Evolutionary conservation across 2,329 filamentous ascomycete species (phyloP), one percentile per base, ranked within the genome.

Genomic region (Diaporthe capsici): DNA sequence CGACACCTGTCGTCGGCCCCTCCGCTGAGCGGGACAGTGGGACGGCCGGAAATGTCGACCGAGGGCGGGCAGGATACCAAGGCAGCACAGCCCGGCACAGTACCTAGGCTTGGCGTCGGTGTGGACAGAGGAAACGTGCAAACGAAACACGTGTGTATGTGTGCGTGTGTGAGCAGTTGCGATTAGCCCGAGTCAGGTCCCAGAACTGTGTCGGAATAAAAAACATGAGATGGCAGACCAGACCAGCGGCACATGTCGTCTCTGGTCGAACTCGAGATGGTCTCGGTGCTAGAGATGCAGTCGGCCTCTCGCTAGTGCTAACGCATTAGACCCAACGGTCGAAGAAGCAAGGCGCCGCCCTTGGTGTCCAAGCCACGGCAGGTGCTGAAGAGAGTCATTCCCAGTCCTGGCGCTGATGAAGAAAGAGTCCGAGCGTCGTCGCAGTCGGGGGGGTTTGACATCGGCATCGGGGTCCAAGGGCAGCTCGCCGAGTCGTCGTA

Each of bases 41-140:
- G 49, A 70, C 47, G n/a, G 34, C 47, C 65, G 65, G 65, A 70
- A 55, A 70, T 70, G 65, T 70, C 65, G 65, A 70, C 65, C 65
- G 65, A 70, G 65, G 25, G 49, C 47, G 44, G 63, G 47, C 63
- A 17, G 28, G 8, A 49, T 15, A 51, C 13, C 63, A 68, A 31
- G 44, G 44, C 44, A n/a, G 63, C 42, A 68, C 63, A 53, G 65
- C 34, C 34, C 20, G 65, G 65, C 47, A 34, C 47, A 28, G n/a
- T 13, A 53, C 5, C 4, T 53, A 13, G 34, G 34, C 65, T 70
- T 70, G 65, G 65, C 65, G 49, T 70, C 65, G 47, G 47, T 55
- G 65, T 70, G 65, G 65, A 28, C 28, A 39, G 12, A 42, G 65
- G 47, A 55, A 70, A 70, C 49, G 22, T 7, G 49, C 49, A 70